These are phyloP conservation scores for Phytopythium helicoides DNA, from an alignment of 352 stramenopile genomes.

Conservation along the genomic window DNA sequence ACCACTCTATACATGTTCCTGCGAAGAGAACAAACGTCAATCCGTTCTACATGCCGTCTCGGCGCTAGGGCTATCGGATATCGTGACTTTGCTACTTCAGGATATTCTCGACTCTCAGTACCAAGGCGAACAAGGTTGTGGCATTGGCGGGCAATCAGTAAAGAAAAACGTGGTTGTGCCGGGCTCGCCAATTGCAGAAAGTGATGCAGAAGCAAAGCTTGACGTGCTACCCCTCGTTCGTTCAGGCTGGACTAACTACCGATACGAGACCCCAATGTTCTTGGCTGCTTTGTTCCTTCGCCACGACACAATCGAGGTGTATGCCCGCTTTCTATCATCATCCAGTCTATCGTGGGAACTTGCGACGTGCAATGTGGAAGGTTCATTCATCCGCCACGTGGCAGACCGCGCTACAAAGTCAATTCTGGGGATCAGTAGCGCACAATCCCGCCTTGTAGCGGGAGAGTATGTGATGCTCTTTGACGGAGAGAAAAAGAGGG, in stretches of 20 bases:
- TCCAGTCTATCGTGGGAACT: constrained; percentile 51
- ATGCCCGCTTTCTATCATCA: constrained; percentile 32
- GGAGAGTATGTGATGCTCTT: constrained; percentile 80
- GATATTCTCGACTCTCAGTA: constrained; percentile 45
- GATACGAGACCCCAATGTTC: constrained; percentile 66
- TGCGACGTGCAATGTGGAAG: constrained; percentile 65
- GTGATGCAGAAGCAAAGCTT: constrained; percentile 8
- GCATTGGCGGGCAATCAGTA: too few species aligned
- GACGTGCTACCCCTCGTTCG: constrained; percentile 19
- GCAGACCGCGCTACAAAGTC: constrained; percentile 30
- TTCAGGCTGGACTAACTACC: constrained; percentile 65
- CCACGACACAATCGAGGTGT: constrained; percentile 32
- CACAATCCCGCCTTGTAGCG: constrained; percentile 15
- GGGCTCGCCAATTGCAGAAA: neutral
- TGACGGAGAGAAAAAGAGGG: constrained; percentile 40
- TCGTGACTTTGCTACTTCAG: constrained; percentile 46
- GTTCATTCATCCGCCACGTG: constrained; percentile 63
- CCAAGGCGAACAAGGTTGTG: constrained; percentile 5
- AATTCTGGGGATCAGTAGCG: constrained; percentile 21
- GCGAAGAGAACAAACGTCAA: constrained; percentile 60
- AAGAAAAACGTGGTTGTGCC: constrained; percentile 13
- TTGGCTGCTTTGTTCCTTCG: constrained; percentile 56
- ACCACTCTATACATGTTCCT: constrained; percentile 63
- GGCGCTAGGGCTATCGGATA: constrained; percentile 47
- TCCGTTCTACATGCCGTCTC: constrained; percentile 63